Evolutionary conservation across 192 early-diverging fungal species (phyloP).

Genomic region (Coemansia sp.): DNA sequence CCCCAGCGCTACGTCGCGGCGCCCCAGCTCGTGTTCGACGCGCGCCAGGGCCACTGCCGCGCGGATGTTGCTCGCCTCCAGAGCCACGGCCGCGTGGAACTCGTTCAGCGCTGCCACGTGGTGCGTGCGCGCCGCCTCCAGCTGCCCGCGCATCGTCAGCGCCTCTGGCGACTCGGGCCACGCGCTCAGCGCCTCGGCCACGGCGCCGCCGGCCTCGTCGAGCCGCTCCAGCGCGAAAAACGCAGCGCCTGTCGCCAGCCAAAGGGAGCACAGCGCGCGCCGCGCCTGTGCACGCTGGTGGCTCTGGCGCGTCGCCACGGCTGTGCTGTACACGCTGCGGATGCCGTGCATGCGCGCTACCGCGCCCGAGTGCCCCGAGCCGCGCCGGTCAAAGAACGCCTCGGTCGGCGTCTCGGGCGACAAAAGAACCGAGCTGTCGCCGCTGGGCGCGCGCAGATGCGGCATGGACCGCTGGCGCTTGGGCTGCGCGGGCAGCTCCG

Average conservation of each 20-base stretch:
- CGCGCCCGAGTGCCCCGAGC: slow-evolving; percentile 1
- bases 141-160: slow-evolving; percentile 46
- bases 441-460: slow-evolving; percentile 28
- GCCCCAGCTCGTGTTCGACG: slow-evolving; percentile 39
- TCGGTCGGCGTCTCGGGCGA: slow-evolving; percentile 28
- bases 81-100: slow-evolving; percentile 49
- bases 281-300: slow-evolving; percentile 31
- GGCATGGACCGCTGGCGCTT: slow-evolving; percentile 53
- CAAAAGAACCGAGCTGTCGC: slow-evolving; percentile 15
- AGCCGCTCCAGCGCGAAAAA: slow-evolving; percentile 32
- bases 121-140: slow-evolving; percentile 22
- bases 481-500: not conserved
- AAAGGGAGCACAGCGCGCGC: slow-evolving; percentile 41
- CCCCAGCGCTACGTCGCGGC: slow-evolving; percentile 46
- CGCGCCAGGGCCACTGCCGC: slow-evolving; percentile 45
- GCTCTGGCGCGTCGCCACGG: slow-evolving; percentile 24
- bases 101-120: slow-evolving; percentile 37
- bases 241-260: slow-evolving; percentile 37
- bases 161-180: slow-evolving; percentile 49
- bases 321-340: slow-evolving; percentile 38
- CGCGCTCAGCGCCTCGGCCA: slow-evolving; percentile 41
- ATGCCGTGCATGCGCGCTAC: slow-evolving; percentile 3
- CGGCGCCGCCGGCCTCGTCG: slow-evolving; percentile 36
- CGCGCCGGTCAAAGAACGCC: slow-evolving; percentile 37
- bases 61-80: slow-evolving; percentile 40